Conservation (phyloP, 805 yeast species). For the Nakazawaea populi region DNA sequence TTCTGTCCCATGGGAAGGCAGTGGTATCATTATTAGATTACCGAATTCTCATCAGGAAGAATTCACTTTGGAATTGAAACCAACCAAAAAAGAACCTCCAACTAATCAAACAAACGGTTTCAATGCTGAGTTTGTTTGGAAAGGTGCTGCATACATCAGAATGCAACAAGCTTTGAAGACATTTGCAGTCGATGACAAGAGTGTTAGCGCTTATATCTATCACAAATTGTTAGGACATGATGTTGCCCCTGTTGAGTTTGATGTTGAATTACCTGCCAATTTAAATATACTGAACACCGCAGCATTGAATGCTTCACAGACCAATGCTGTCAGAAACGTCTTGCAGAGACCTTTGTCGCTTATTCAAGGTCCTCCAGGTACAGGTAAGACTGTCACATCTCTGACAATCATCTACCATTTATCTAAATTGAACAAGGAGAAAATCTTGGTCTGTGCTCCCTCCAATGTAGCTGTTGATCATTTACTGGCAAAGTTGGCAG, state of each 20-base stretch:
- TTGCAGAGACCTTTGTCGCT: conserved; percentile 68
- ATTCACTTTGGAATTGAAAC: conserved; percentile 62
- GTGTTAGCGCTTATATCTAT: conserved; percentile 70
- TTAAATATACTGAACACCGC: conserved; percentile 62
- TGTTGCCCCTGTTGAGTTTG: conserved; percentile 56
- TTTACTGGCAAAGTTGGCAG: conserved; percentile 64
- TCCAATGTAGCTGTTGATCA: conserved; percentile 95
- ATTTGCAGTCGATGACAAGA: conserved; percentile 65
- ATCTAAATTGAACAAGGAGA: conserved; percentile 51
- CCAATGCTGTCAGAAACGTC: conserved; percentile 66
- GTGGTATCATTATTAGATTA: conserved; percentile 64
- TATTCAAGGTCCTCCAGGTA: conserved; percentile 96
- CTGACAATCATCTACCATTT: conserved; percentile 82
- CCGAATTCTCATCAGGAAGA: conserved; percentile 65
- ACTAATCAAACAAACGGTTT: conserved; percentile 58
- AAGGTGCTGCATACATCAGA: conserved; percentile 73
- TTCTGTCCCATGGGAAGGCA: conserved; percentile 63
- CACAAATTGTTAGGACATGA: conserved; percentile 79
- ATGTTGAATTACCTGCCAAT: conserved; percentile 51
- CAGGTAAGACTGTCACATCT: conserved; percentile 93
- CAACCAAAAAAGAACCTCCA: conserved; percentile 43
- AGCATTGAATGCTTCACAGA: conserved; percentile 71
- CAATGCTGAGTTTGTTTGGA: conserved; percentile 87
- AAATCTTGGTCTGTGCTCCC: conserved; percentile 87
- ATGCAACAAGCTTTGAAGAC: conserved; percentile 72